Evolutionary conservation across 345 rosid species (phyloP).

Genomic region (Garcia nutans): DNA sequence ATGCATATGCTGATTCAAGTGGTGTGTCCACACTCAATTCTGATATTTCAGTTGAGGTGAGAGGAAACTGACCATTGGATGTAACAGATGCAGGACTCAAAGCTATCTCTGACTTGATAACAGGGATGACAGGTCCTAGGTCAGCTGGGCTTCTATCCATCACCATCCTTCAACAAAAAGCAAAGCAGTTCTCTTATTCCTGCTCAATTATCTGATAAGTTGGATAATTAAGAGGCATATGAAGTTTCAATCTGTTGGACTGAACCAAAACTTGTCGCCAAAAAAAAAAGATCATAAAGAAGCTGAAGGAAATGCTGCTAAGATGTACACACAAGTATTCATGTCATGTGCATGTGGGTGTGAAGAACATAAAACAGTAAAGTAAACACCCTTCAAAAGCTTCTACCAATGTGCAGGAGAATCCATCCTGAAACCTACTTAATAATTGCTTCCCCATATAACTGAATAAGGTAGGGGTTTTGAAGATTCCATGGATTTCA

Average conservation of each 20-base stretch:
- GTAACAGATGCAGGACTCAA: not conserved
- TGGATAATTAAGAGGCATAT: not conserved
- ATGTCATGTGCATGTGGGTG: not conserved
- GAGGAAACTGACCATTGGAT: slow-evolving; percentile 3
- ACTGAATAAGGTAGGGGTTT: not conserved
- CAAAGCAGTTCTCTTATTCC: not conserved
- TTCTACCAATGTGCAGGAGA: too few relatives aligned
- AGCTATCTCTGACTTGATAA: slow-evolving; percentile 1
- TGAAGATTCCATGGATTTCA: too few relatives aligned
- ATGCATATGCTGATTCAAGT: not conserved
- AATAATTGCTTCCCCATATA: not conserved
- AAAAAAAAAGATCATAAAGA: not conserved
- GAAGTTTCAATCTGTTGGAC: not conserved
- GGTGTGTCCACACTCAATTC: not conserved
- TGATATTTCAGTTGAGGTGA: not conserved
- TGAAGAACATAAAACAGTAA: not conserved
- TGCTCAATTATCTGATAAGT: not conserved
- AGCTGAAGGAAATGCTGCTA: not conserved
- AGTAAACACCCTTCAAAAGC: not conserved
- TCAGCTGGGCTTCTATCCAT: not conserved
- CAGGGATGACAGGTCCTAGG: not conserved
- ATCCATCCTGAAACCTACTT: not conserved
- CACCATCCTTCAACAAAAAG: slow-evolving; percentile 14
- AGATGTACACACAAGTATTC: too few relatives aligned
- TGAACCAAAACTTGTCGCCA: not conserved